Percentiles rank a stretch among this genome's conserved stretches.
phyloP scores from a whole-genome alignment of 768 basidiomycete species.

The Xerocomellus intermedius region DNA sequence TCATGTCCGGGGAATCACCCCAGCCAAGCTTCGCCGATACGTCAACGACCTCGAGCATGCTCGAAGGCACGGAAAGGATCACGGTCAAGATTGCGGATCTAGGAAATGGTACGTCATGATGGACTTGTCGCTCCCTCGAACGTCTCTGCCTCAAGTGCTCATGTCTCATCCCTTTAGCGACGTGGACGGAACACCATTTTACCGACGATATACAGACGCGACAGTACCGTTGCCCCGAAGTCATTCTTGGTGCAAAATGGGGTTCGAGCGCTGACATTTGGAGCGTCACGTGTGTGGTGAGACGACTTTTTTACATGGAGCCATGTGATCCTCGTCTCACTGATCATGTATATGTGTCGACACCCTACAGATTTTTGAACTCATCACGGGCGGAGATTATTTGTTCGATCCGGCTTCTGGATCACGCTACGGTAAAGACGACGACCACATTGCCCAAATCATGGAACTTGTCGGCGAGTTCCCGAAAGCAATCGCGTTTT shows the following conservation, averaged over 20 bases:
- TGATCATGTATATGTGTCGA: neutral
- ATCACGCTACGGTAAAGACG: conserved; percentile 92
- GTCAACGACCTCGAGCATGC: conserved; percentile 29
- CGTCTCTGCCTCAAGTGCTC: neutral
- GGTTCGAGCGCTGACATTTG: conserved; percentile 94
- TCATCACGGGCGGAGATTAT: conserved; percentile 96
- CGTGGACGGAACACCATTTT: conserved; percentile 93
- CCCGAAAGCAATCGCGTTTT: conserved; percentile 77
- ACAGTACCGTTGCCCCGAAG: conserved; percentile 97
- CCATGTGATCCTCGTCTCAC: neutral
- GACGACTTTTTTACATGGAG: conserved; percentile 27
- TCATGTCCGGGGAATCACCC: conserved; percentile 29
- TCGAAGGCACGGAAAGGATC: conserved; percentile 60
- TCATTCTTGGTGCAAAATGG: conserved; percentile 96
- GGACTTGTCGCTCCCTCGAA: neutral
- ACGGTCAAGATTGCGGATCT: conserved; percentile 99
- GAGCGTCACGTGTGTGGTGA: conserved; percentile 92
- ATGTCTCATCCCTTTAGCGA: conserved; percentile 41
- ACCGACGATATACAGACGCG: conserved; percentile 98
- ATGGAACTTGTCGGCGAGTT: conserved; percentile 94
- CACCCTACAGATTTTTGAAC: conserved; percentile 75
- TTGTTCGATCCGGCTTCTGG: conserved; percentile 97
- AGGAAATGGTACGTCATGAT: conserved; percentile 71
- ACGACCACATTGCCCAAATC: conserved; percentile 97
- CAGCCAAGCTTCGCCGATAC: conserved; percentile 26